phyloP scores from a whole-genome alignment of 2,329 filamentous ascomycete genomes.

The Mycocentrospora acerina region DNA sequence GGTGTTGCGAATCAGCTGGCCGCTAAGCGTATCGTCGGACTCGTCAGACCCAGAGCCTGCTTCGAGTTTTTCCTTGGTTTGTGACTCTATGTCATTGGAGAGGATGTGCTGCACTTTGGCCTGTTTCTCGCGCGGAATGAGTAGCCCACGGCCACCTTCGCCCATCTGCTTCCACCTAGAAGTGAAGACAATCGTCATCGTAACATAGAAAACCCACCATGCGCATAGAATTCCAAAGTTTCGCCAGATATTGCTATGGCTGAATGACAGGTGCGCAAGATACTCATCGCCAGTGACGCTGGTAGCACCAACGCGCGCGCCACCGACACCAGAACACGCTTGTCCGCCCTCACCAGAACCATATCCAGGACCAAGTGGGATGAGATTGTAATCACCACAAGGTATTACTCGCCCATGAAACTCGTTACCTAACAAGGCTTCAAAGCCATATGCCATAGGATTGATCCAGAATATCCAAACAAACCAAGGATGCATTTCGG shows the following conservation, averaged over 20 bases:
- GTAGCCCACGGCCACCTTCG: slow-evolving; percentile 55
- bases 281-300: slow-evolving; percentile 62
- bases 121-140: slow-evolving; percentile 57
- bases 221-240: slow-evolving; percentile 50
- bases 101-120: slow-evolving; percentile 19
- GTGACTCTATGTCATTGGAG: slow-evolving; percentile 54
- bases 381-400: slow-evolving; percentile 53
- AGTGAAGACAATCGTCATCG: slow-evolving; percentile 60
- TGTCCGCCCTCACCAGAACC: slow-evolving; percentile 48
- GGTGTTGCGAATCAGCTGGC: slow-evolving; percentile 60
- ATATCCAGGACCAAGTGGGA: slow-evolving; percentile 52
- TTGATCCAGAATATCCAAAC: slow-evolving; percentile 67
- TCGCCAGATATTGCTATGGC: slow-evolving; percentile 28
- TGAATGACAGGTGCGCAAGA: slow-evolving; percentile 52
- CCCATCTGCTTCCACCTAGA: slow-evolving; percentile 57
- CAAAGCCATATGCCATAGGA: slow-evolving; percentile 76
- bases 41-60: not conserved
- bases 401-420: slow-evolving; percentile 47
- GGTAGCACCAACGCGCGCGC: slow-evolving; percentile 53
- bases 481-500: slow-evolving; percentile 57
- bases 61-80: slow-evolving; percentile 21
- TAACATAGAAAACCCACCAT: slow-evolving; percentile 49
- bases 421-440: slow-evolving; percentile 74
- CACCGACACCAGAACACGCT: slow-evolving; percentile 61
- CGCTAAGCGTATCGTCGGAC: slow-evolving; percentile 13